A percentile compares a stretch with the other conserved stretches of the same genome.
phyloP scores from a whole-genome alignment of 768 basidiomycete species.

The Podaxis rugospora region DNA sequence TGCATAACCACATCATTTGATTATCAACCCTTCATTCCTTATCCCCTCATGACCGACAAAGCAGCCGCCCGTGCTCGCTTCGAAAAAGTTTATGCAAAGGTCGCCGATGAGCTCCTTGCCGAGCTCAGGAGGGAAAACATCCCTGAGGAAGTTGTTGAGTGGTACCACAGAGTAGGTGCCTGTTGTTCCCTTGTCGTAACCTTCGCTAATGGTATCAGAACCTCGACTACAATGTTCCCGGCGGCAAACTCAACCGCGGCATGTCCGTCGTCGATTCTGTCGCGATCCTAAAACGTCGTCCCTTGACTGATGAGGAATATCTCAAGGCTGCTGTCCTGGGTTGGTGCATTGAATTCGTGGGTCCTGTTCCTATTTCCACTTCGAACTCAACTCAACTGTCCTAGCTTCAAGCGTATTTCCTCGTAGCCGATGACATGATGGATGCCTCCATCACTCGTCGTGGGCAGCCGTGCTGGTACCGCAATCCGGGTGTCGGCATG shows the following conservation, averaged over 20 bases:
- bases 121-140: constrained; percentile 68
- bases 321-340: constrained; percentile 84
- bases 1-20: not conserved
- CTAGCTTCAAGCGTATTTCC: constrained; percentile 96
- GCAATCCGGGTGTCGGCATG: constrained; percentile 55
- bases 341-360: constrained; percentile 92
- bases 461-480: constrained; percentile 95
- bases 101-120: constrained; percentile 75
- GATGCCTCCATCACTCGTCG: constrained; percentile 90
- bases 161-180: constrained; percentile 71
- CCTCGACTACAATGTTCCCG: constrained; percentile 91
- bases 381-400: not conserved
- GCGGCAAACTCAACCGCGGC: constrained; percentile 96
- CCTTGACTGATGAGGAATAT: constrained; percentile 80
- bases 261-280: constrained; percentile 92
- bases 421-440: constrained; percentile 98
- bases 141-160: constrained; percentile 79
- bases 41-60: constrained; percentile 27
- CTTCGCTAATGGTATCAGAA: constrained; percentile 40
- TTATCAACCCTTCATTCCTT: not conserved
- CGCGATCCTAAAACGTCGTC: constrained; percentile 75
- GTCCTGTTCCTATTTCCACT: constrained; percentile 23
- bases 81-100: constrained; percentile 61
- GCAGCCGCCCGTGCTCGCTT: constrained; percentile 58
- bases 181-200: constrained; percentile 11